These are phyloP conservation scores for Crithidia bombi DNA, from an alignment of 208 protist genomes.

Conservation along the genomic window DNA sequence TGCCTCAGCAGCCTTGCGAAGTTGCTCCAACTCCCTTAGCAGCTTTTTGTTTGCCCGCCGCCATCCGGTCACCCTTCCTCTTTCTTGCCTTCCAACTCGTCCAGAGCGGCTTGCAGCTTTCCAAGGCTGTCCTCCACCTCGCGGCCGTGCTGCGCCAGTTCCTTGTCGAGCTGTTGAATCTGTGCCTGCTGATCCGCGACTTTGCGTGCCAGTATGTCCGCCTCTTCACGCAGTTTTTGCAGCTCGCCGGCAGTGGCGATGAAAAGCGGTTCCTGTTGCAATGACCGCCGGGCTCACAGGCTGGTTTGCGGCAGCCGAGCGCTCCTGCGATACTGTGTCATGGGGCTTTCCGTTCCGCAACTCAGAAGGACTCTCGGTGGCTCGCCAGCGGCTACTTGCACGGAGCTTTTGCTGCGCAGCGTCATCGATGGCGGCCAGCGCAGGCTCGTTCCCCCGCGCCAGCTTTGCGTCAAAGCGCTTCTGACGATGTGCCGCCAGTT, in stretches of 20 bases:
- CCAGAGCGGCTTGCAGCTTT: neutral
- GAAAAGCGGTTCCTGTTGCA: constrained; percentile 1
- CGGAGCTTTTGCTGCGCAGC: neutral
- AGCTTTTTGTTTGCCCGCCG: constrained; percentile 11
- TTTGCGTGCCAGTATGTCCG: constrained; percentile 27
- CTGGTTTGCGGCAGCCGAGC: neutral
- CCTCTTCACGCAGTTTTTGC: constrained; percentile 23
- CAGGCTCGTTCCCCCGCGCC: constrained; percentile 2
- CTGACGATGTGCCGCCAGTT: constrained; percentile 7
- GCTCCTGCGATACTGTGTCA: neutral
- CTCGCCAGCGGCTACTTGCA: neutral
- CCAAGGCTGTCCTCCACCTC: neutral
- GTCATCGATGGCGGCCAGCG: neutral
- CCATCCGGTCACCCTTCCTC: constrained; percentile 21
- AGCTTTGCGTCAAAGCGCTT: constrained; percentile 5
- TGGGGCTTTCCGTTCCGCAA: neutral
- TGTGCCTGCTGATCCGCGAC: constrained; percentile 1
- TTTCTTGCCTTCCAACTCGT: constrained; percentile 13
- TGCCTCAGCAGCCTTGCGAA: neutral
- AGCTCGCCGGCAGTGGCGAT: constrained; percentile 5
- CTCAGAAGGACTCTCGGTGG: neutral
- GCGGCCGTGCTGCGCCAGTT: neutral
- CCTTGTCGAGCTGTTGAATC: constrained; percentile 6
- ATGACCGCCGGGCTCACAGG: neutral
- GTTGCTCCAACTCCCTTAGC: constrained; percentile 21